A percentile compares a stretch with the other conserved stretches of the same genome.
These are phyloP conservation scores for Blastobotrys raffinosifermentans DNA, from an alignment of 1,139 yeast genomes.

Conservation along the genomic window DNA sequence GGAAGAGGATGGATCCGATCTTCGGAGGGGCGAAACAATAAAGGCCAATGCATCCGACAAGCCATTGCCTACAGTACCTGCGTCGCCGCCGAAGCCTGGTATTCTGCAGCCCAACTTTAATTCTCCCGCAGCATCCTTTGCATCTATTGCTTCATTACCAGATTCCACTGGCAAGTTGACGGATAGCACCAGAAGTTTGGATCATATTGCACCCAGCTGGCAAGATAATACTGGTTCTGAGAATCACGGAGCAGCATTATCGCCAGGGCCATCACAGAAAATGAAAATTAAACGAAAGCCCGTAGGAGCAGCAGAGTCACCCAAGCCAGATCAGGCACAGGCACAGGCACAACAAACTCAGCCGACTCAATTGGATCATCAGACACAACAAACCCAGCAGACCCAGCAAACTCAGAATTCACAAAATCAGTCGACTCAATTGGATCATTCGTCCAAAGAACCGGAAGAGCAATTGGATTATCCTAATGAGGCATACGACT, in stretches of 20 bases:
- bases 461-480: too few species aligned
- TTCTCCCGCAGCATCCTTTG: too few species aligned
- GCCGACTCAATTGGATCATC: too few species aligned
- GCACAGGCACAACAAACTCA: too few species aligned
- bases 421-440: too few species aligned
- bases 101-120: constrained; percentile 1
- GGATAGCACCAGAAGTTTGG: constrained; percentile 1
- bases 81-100: not conserved
- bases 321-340: too few species aligned
- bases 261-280: too few species aligned
- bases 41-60: not conserved
- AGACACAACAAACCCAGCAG: too few species aligned
- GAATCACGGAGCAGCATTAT: not conserved
- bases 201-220: constrained; percentile 12
- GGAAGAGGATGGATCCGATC: not conserved
- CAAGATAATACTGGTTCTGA: constrained; percentile 1
- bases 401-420: too few species aligned
- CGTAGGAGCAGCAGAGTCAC: too few species aligned
- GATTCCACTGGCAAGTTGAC: not conserved
- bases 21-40: not conserved
- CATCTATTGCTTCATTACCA: not conserved
- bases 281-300: not conserved
- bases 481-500: too few species aligned
- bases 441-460: too few species aligned
- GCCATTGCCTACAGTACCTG: not conserved